Conservation (phyloP, 345 rosid species). For the Ceriops tagal region DNA sequence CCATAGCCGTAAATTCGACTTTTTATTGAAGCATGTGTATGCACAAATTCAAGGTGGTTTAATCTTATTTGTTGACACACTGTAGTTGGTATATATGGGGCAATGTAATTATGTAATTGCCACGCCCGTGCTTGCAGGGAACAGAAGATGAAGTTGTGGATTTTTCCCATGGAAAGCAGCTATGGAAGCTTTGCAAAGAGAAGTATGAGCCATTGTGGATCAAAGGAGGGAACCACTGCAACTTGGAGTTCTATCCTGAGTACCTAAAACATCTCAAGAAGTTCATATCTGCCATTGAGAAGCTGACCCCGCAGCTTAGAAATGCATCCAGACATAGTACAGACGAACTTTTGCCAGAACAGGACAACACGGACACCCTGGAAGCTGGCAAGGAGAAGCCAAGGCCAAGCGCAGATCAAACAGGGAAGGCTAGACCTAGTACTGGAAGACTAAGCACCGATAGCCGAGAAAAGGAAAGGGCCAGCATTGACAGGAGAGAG, state of each 20-base stretch:
- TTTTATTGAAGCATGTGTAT: background rate
- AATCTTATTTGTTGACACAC: background rate
- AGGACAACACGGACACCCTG: slow-evolving; percentile 15
- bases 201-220: slow-evolving; percentile 94
- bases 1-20: background rate
- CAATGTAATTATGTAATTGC: background rate
- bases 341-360: slow-evolving; percentile 10
- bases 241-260: slow-evolving; percentile 74
- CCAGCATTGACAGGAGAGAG: slow-evolving; percentile 47
- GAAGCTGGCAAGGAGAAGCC: slow-evolving; percentile 27
- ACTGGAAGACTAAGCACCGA: slow-evolving; percentile 55
- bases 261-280: slow-evolving; percentile 69
- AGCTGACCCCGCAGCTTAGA: slow-evolving; percentile 33
- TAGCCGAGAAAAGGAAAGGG: slow-evolving; percentile 38
- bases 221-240: slow-evolving; percentile 75
- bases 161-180: slow-evolving; percentile 78
- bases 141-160: slow-evolving; percentile 79
- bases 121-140: slow-evolving; percentile 43
- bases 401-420: slow-evolving; percentile 32
- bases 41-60: background rate
- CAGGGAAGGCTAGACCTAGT: slow-evolving; percentile 42
- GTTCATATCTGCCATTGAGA: slow-evolving; percentile 73
- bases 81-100: background rate
- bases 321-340: slow-evolving; percentile 21
- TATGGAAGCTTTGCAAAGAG: slow-evolving; percentile 77